Percentiles rank a stretch among this genome's conserved stretches.
phyloP scores from a whole-genome alignment of 371 early-diverging fungal species.

The Rhizomucor miehei region DNA sequence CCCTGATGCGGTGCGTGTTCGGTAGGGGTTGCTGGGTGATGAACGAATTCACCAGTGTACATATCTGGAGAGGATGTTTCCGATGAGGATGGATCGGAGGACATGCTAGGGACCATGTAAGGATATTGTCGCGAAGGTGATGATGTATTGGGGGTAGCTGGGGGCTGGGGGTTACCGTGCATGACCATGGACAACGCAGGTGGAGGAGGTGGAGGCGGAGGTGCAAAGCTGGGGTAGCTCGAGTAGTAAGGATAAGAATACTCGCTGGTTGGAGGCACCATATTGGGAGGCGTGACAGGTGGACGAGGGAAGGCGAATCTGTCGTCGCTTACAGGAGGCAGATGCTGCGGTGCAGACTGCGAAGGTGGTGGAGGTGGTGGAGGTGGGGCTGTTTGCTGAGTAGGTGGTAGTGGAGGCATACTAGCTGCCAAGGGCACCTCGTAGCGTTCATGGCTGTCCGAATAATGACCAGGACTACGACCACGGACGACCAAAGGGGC shows the following conservation, averaged over 20 bases:
- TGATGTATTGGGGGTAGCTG: constrained; percentile 1
- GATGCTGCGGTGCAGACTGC: constrained; percentile 1
- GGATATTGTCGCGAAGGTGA: constrained; percentile 5
- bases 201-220: constrained; percentile 2
- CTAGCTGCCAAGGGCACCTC: constrained; percentile 5
- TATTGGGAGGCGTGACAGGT: constrained; percentile 28
- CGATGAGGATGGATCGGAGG: constrained; percentile 18
- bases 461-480: constrained; percentile 92
- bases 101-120: constrained; percentile 22
- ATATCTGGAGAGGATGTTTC: constrained; percentile 24
- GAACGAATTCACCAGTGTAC: constrained; percentile 18
- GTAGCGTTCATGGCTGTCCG: constrained; percentile 49
- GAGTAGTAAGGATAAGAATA: constrained; percentile 30
- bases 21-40: constrained; percentile 1
- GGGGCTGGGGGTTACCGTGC: background rate
- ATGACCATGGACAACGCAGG: background rate
- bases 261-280: constrained; percentile 24
- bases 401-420: background rate
- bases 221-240: constrained; percentile 19
- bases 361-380: constrained; percentile 10
- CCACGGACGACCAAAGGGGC: constrained; percentile 91
- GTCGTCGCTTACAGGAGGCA: background rate
- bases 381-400: constrained; percentile 15
- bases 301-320: constrained; percentile 23
- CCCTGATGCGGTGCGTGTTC: background rate